Conservation (phyloP, 305 asterid species). For the Fraxinus sp. region DNA sequence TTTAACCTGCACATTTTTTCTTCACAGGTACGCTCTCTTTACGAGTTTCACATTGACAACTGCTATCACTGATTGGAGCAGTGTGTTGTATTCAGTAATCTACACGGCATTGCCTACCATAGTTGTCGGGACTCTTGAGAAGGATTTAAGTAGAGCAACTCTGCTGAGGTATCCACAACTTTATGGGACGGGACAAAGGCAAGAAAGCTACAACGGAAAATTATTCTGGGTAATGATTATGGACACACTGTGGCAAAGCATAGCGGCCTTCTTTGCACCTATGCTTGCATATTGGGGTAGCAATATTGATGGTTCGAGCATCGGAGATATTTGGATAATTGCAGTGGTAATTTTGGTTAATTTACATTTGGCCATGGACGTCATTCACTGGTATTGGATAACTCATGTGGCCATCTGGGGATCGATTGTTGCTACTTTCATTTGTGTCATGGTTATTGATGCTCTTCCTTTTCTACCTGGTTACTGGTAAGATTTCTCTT, state of each 20-base stretch:
- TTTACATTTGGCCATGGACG: slow-evolving; percentile 87
- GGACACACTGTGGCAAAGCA: slow-evolving; percentile 94
- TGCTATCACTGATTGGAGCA: slow-evolving; percentile 98
- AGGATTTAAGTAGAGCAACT: slow-evolving; percentile 76
- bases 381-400: slow-evolving; percentile 80
- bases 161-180: slow-evolving; percentile 80
- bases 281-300: slow-evolving; percentile 74
- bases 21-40: slow-evolving; percentile 76
- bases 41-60: slow-evolving; percentile 83
- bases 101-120: slow-evolving; percentile 87
- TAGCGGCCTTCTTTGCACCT: slow-evolving; percentile 68
- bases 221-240: slow-evolving; percentile 74
- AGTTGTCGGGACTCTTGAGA: slow-evolving; percentile 77
- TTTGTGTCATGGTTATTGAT: slow-evolving; percentile 75
- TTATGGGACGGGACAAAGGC: slow-evolving; percentile 84
- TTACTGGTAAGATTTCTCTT: slow-evolving; percentile 64
- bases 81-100: slow-evolving; percentile 77
- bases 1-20: slow-evolving; percentile 10
- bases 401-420: slow-evolving; percentile 91
- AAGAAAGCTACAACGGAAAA: slow-evolving; percentile 69
- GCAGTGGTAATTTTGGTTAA: slow-evolving; percentile 82
- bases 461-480: slow-evolving; percentile 67
- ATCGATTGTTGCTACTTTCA: slow-evolving; percentile 74
- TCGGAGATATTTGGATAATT: slow-evolving; percentile 91
- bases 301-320: slow-evolving; percentile 61